Percentiles rank a stretch among this genome's conserved stretches.
These are phyloP conservation scores for Diaporthe destruens DNA, from an alignment of 2,329 filamentous ascomycete genomes.

Conservation along the genomic window DNA sequence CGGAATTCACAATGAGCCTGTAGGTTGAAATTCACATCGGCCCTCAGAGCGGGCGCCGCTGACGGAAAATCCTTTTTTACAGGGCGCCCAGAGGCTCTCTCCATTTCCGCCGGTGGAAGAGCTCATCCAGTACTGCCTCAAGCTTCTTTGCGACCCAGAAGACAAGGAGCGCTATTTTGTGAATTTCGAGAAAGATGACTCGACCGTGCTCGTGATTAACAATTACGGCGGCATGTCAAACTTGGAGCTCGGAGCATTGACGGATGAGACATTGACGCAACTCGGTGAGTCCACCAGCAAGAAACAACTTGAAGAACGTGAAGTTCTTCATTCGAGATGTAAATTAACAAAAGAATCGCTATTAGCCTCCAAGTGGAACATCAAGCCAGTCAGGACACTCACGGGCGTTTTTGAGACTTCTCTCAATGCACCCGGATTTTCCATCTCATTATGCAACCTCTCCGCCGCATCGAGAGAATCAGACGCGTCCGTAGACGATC, in stretches of 20 bases:
- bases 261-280: conserved; percentile 63
- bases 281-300: conserved; percentile 48
- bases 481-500: conserved; percentile 48
- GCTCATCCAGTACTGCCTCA: conserved; percentile 61
- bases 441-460: conserved; percentile 66
- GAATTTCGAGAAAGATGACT: conserved; percentile 57
- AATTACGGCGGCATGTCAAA: conserved; percentile 69
- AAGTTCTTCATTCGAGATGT: background rate
- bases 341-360: conserved; percentile 1
- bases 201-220: conserved; percentile 66
- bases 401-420: conserved; percentile 64
- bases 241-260: conserved; percentile 67
- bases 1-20: conserved; percentile 66
- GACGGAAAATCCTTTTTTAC: background rate
- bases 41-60: conserved; percentile 3
- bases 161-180: conserved; percentile 69
- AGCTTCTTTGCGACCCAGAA: conserved; percentile 62
- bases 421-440: conserved; percentile 68
- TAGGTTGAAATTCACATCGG: conserved; percentile 38
- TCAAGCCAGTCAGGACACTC: conserved; percentile 61
- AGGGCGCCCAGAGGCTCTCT: conserved; percentile 55
- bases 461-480: conserved; percentile 50
- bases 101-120: conserved; percentile 55
- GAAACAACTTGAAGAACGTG: background rate
- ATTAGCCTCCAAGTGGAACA: conserved; percentile 56